Evolutionary conservation across 352 stramenopile genomes (phyloP).

Genomic region (Pythium phragmiticola): DNA sequence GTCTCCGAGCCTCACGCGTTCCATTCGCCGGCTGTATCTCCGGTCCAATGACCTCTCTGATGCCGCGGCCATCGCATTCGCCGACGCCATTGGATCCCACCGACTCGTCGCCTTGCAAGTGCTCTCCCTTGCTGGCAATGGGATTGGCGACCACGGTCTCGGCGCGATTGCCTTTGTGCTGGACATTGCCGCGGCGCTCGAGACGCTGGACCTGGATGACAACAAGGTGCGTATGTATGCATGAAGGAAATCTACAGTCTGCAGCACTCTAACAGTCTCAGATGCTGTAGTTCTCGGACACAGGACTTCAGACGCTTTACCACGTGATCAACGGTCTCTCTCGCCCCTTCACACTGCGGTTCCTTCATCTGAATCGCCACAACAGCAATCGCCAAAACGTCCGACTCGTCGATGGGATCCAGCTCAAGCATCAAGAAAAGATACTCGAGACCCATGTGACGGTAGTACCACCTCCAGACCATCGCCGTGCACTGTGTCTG

Average conservation of each 20-base stretch:
- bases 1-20: constrained; percentile 10
- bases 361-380: constrained; percentile 32
- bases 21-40: constrained; percentile 40
- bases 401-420: constrained; percentile 22
- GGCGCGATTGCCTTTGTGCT: constrained; percentile 47
- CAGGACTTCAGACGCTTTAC: constrained; percentile 35
- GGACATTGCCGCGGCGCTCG: constrained; percentile 33
- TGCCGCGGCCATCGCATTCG: constrained; percentile 24
- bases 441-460: constrained; percentile 39
- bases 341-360: constrained; percentile 36
- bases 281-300: constrained; percentile 33
- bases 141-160: constrained; percentile 37
- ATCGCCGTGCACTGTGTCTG: constrained; percentile 8
- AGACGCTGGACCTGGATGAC: constrained; percentile 47
- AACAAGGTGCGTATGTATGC: constrained; percentile 38
- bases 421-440: constrained; percentile 44
- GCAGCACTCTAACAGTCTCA: not conserved
- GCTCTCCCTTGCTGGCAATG: constrained; percentile 47
- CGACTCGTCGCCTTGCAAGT: constrained; percentile 22
- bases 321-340: constrained; percentile 36
- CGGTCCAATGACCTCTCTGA: constrained; percentile 47
- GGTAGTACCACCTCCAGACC: not conserved
- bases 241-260: not conserved
- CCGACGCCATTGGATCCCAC: constrained; percentile 17
- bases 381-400: constrained; percentile 17